These are phyloP conservation scores for Rhynchospora breviuscula DNA, from an alignment of 176 grass and related monocot species.

Conservation along the genomic window DNA sequence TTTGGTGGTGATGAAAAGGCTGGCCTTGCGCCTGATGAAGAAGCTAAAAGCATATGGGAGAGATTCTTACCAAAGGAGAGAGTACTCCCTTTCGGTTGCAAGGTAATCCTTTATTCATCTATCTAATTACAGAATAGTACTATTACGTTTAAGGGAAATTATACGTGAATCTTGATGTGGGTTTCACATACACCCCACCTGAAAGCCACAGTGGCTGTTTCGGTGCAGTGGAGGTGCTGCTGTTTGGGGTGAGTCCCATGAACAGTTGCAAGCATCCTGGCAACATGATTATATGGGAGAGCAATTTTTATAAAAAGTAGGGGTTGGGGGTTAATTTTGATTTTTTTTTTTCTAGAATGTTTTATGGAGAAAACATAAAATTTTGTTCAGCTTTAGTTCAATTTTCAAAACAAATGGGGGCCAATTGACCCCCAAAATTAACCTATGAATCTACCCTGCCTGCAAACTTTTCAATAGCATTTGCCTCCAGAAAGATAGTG, in stretches of 20 bases:
- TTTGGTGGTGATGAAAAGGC: slow-evolving; percentile 87
- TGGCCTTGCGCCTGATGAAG: slow-evolving; percentile 47
- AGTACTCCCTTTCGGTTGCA: slow-evolving; percentile 85
- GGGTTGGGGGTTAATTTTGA: too few species aligned
- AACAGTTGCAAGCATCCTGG: neutral
- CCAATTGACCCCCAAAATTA: too few species aligned
- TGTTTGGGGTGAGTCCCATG: neutral
- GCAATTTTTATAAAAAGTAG: neutral
- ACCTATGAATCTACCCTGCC: too few species aligned
- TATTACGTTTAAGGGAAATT: neutral
- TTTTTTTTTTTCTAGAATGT: too few species aligned
- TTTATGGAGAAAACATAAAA: too few species aligned
- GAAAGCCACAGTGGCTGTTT: too few species aligned
- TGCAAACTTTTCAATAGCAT: neutral
- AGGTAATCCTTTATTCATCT: slow-evolving; percentile 37
- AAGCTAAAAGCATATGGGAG: slow-evolving; percentile 67
- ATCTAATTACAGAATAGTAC: neutral
- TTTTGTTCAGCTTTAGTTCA: too few species aligned
- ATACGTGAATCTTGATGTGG: neutral
- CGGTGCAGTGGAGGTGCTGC: neutral
- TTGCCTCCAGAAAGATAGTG: neutral
- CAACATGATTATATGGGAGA: too few species aligned
- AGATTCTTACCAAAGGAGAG: slow-evolving; percentile 59
- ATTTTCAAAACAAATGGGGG: too few species aligned
- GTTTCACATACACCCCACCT: neutral